A percentile compares a stretch with the other conserved stretches of the same genome.
Evolutionary conservation across 169 alveolate species (phyloP).

Genomic region (Perkinsus chesapeaki): DNA sequence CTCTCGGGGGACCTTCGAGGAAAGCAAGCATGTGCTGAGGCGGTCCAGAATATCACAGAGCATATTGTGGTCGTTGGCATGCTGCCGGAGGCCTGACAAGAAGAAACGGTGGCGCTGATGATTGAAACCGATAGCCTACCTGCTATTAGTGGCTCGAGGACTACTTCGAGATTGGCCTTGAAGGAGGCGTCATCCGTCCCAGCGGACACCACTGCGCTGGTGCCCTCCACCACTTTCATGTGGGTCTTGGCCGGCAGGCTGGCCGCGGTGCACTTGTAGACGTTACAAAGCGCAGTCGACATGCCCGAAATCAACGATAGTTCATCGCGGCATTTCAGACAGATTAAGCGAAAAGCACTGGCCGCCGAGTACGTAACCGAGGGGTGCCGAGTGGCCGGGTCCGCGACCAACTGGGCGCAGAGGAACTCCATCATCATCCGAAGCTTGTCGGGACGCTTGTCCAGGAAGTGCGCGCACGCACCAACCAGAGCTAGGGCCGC

Average conservation of each 20-base stretch:
- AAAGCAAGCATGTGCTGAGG: not conserved
- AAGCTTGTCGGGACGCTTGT: not conserved
- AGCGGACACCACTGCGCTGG: not conserved
- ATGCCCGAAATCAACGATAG: not conserved
- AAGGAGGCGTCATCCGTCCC: not conserved
- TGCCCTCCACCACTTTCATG: not conserved
- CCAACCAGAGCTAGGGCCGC: not conserved
- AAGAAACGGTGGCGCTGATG: not conserved
- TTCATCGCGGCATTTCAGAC: not conserved
- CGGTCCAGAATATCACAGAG: not conserved
- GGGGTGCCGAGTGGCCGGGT: not conserved
- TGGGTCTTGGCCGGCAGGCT: conserved; percentile 3
- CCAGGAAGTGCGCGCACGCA: not conserved
- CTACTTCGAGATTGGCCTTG: not conserved
- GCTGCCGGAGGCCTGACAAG: not conserved
- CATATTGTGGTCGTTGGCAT: not conserved
- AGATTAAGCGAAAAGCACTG: not conserved
- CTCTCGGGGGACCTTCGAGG: not conserved
- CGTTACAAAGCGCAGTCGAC: not conserved
- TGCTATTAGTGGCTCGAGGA: not conserved
- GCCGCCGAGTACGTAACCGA: not conserved
- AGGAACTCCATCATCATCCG: not conserved
- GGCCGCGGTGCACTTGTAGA: not conserved
- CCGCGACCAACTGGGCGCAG: not conserved
- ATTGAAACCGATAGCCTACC: not conserved